Evolutionary conservation across 2,329 filamentous ascomycete genomes (phyloP).

Genomic region (Claviceps arundinis): DNA sequence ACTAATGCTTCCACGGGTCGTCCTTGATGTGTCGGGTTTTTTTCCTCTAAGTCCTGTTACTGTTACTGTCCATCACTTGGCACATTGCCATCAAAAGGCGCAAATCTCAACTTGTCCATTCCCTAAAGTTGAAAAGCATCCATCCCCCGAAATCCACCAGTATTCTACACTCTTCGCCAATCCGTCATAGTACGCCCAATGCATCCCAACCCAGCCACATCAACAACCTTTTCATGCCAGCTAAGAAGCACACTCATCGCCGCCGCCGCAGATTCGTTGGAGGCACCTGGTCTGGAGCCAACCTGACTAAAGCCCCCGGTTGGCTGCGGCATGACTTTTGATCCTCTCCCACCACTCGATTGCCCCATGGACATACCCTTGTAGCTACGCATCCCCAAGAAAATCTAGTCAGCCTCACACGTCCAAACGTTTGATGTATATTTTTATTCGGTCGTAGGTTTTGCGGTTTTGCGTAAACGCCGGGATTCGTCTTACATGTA

Average conservation of each 20-base stretch:
- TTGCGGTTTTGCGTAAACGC: no score
- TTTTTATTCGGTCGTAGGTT: neutral
- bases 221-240: conserved; percentile 98
- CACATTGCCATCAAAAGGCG: neutral
- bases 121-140: neutral
- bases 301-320: conserved; percentile 80
- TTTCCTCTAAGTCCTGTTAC: no score
- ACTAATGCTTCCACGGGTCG: neutral
- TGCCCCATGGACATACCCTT: conserved; percentile 64
- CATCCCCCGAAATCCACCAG: neutral
- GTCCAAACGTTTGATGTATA: neutral
- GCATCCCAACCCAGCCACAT: conserved; percentile 79
- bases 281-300: conserved; percentile 34
- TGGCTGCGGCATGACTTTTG: conserved; percentile 52
- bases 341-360: conserved; percentile 17
- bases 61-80: neutral
- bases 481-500: conserved; percentile 53
- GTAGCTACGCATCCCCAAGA: conserved; percentile 43
- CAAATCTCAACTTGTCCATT: neutral
- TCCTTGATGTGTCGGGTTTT: no score
- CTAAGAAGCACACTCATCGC: conserved; percentile 94
- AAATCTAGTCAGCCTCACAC: neutral
- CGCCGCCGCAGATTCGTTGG: conserved; percentile 59
- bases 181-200: conserved; percentile 95
- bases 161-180: conserved; percentile 55